phyloP scores from a whole-genome alignment of 2,329 filamentous ascomycete genomes.

The Alternaria dauci region DNA sequence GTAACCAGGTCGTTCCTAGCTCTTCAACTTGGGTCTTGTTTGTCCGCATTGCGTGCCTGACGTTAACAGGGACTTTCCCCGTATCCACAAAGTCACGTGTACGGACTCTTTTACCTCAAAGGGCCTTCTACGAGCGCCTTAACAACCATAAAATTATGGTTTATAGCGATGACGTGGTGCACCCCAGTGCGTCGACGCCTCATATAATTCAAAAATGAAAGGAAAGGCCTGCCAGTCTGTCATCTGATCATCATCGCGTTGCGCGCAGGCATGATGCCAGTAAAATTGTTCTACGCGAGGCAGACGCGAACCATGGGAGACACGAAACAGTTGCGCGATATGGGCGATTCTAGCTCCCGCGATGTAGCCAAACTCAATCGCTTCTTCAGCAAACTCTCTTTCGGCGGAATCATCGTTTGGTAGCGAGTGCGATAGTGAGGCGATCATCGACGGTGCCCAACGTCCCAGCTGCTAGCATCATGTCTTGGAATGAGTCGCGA shows the following conservation, averaged over 20 bases:
- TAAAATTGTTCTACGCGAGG: constrained; percentile 15
- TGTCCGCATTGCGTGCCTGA: constrained; percentile 3
- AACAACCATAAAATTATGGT: neutral
- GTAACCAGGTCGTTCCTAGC: constrained; percentile 9
- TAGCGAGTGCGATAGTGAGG: constrained; percentile 16
- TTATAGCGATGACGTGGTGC: constrained; percentile 3
- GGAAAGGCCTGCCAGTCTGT: constrained; percentile 9
- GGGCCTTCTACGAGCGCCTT: neutral
- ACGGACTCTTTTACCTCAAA: neutral
- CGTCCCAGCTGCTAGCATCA: constrained; percentile 2
- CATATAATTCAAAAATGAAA: constrained; percentile 6
- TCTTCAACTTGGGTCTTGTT: constrained; percentile 1
- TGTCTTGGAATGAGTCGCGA: constrained; percentile 3
- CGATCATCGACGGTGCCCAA: constrained; percentile 4
- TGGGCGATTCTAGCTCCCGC: constrained; percentile 19
- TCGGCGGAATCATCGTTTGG: constrained; percentile 7
- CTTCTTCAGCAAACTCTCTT: constrained; percentile 1
- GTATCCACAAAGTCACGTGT: neutral
- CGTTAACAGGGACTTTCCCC: constrained; percentile 3
- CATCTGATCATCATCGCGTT: constrained; percentile 17
- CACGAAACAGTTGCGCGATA: constrained; percentile 23
- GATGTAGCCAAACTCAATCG: constrained; percentile 10
- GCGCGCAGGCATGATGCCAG: constrained; percentile 26
- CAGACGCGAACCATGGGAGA: neutral
- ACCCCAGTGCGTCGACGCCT: constrained; percentile 7